phyloP scores from a whole-genome alignment of 345 rosid genomes.

The Eucalyptus regnans region DNA sequence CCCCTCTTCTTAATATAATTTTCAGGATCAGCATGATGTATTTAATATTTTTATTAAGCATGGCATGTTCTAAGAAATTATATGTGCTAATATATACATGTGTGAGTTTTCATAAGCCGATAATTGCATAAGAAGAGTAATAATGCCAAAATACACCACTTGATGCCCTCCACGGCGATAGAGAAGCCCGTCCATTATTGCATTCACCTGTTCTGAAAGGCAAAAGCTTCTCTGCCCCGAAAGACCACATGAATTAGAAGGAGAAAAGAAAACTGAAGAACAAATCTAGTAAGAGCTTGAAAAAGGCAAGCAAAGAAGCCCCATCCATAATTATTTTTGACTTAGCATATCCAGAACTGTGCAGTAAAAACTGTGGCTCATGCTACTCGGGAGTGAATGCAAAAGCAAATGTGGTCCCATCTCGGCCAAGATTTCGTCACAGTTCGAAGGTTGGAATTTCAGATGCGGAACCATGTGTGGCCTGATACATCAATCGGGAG shows the following conservation, averaged over 20 bases:
- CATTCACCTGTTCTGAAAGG: not conserved
- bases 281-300: not conserved
- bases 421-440: not conserved
- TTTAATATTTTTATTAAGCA: too few species aligned
- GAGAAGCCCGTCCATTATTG: too few species aligned
- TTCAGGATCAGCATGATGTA: too few species aligned
- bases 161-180: too few species aligned
- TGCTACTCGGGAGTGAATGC: not conserved
- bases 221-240: not conserved
- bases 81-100: too few species aligned
- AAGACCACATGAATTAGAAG: not conserved
- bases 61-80: too few species aligned
- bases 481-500: not conserved
- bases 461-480: constrained; percentile 30
- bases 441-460: constrained; percentile 58
- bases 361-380: not conserved
- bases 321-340: not conserved
- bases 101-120: too few species aligned
- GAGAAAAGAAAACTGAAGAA: not conserved
- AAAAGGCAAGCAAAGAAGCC: not conserved
- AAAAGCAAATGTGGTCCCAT: not conserved
- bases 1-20: too few species aligned
- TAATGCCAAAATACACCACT: too few species aligned
- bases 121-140: too few species aligned
- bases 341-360: not conserved